Conservation (phyloP, 805 yeast species). For the Jamesozyma piceae region DNA sequence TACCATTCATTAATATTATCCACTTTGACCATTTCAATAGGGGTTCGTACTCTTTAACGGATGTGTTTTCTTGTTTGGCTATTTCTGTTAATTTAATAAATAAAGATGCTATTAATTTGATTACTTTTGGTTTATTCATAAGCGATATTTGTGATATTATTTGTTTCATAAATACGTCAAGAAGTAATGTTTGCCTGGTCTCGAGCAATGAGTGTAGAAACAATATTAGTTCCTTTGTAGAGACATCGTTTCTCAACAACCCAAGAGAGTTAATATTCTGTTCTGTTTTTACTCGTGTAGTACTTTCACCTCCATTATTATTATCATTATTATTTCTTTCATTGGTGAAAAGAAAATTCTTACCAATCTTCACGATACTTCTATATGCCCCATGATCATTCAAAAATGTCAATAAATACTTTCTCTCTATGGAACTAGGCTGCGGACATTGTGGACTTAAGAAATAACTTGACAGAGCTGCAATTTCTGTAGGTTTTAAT, state of each 20-base stretch:
- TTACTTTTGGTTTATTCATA: slow-evolving; percentile 10
- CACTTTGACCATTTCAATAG: slow-evolving; percentile 21
- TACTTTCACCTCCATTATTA: background rate
- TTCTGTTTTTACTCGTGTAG: background rate
- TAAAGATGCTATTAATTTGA: slow-evolving; percentile 12
- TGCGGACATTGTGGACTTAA: background rate
- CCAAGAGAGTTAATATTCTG: background rate
- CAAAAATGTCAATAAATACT: slow-evolving; percentile 13
- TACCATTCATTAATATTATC: slow-evolving; percentile 19
- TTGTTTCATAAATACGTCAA: slow-evolving; percentile 11
- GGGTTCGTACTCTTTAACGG: slow-evolving; percentile 5
- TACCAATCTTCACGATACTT: slow-evolving; percentile 12
- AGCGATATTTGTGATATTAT: slow-evolving; percentile 19
- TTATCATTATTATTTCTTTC: background rate
- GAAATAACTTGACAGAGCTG: background rate
- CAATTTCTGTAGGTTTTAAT: background rate
- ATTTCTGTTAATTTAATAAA: slow-evolving; percentile 8
- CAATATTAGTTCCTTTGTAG: slow-evolving; percentile 13
- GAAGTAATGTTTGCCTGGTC: slow-evolving; percentile 5
- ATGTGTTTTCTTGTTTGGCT: background rate
- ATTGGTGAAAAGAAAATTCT: slow-evolving; percentile 8
- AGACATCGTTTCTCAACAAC: slow-evolving; percentile 7
- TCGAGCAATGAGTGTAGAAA: slow-evolving; percentile 14
- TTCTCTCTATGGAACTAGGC: slow-evolving; percentile 8
- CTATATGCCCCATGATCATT: slow-evolving; percentile 12